A percentile compares a stretch with the other conserved stretches of the same genome.
Conservation (phyloP, 2,329 filamentous ascomycete species). For the Talaromyces sp. region DNA sequence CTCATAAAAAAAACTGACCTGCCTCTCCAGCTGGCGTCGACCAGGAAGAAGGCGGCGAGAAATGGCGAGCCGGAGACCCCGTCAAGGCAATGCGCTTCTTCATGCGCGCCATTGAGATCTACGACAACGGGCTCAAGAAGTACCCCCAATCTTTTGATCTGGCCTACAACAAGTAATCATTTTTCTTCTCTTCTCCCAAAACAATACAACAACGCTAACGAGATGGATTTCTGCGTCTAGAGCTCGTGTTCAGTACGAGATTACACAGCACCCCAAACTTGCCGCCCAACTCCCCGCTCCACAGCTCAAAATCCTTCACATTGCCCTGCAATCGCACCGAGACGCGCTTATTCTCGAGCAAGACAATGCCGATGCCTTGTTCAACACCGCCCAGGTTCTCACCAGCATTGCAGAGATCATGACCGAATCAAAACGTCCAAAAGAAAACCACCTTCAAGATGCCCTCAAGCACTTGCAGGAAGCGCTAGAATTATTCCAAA, state of each 20-base stretch:
- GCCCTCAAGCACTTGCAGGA: conserved; percentile 54
- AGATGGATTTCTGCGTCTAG: conserved; percentile 28
- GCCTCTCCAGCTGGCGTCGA: conserved; percentile 53
- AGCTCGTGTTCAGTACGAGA: conserved; percentile 63
- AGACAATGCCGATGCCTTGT: conserved; percentile 61
- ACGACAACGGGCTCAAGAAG: conserved; percentile 56
- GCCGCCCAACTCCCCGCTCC: conserved; percentile 52
- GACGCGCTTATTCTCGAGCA: conserved; percentile 55
- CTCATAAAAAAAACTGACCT: neutral
- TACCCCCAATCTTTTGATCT: conserved; percentile 62
- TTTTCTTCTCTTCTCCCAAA: too few species aligned
- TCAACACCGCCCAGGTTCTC: conserved; percentile 66
- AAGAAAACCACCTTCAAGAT: conserved; percentile 37
- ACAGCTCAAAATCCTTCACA: conserved; percentile 50
- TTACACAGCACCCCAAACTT: conserved; percentile 61
- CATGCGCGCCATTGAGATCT: conserved; percentile 59
- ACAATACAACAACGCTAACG: neutral
- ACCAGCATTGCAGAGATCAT: conserved; percentile 59
- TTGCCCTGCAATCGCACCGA: conserved; percentile 59
- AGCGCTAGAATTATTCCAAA: conserved; percentile 54
- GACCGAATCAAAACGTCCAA: conserved; percentile 46
- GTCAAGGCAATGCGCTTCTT: conserved; percentile 56
- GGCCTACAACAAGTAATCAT: conserved; percentile 67
- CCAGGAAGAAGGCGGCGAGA: conserved; percentile 65
- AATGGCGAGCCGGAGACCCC: conserved; percentile 67